phyloP scores from a whole-genome alignment of 2,329 filamentous ascomycete genomes.

The Fonsecaea erecta region DNA sequence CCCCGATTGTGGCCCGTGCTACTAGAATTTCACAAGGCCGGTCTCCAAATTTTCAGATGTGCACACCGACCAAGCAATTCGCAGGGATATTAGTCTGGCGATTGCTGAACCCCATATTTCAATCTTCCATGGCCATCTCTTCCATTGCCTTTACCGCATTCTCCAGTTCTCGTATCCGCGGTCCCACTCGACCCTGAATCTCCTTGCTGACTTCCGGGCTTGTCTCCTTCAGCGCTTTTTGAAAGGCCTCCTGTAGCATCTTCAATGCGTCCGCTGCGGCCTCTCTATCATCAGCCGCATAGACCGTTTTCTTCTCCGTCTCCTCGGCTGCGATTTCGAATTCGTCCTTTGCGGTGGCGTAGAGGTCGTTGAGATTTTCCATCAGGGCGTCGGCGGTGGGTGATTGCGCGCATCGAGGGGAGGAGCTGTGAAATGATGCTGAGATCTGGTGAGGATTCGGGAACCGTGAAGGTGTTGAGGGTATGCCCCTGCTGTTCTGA shows the following conservation, averaged over 20 bases:
- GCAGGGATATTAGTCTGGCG: not conserved
- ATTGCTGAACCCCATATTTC: not conserved
- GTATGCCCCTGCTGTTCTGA: not conserved
- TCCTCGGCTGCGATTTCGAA: conserved; percentile 52
- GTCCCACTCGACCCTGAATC: conserved; percentile 56
- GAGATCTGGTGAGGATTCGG: not conserved
- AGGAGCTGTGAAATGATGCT: conserved; percentile 29
- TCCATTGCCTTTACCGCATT: conserved; percentile 57
- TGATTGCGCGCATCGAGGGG: conserved; percentile 23
- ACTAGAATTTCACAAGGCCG: not conserved
- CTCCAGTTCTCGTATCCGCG: conserved; percentile 59
- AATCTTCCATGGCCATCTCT: conserved; percentile 55
- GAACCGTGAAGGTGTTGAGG: not conserved
- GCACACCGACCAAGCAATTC: not conserved
- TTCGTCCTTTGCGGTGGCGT: conserved; percentile 39
- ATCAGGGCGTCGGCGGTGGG: conserved; percentile 38
- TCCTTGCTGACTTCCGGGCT: conserved; percentile 54
- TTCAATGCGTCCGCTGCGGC: conserved; percentile 59
- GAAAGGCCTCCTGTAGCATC: conserved; percentile 55
- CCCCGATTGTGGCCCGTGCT: not conserved
- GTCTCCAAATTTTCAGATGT: not conserved
- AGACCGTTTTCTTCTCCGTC: conserved; percentile 58
- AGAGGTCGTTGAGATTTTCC: conserved; percentile 39
- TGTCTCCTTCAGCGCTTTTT: conserved; percentile 47
- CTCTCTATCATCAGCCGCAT: conserved; percentile 59